A percentile compares a stretch with the other conserved stretches of the same genome.
Evolutionary conservation across 1,139 yeast genomes (phyloP).

Genomic region (Kodamaea sp.): DNA sequence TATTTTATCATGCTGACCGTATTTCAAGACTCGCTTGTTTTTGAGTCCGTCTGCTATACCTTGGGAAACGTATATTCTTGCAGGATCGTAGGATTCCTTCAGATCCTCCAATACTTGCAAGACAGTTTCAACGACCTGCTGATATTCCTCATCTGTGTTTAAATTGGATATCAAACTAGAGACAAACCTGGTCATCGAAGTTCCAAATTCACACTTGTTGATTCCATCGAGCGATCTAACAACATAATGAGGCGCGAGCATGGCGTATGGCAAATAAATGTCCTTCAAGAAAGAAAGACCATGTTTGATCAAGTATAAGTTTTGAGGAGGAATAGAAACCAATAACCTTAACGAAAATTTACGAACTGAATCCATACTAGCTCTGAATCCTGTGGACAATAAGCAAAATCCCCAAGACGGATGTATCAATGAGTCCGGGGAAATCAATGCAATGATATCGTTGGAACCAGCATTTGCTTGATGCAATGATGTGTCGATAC

Average conservation of each 20-base stretch:
- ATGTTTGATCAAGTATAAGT: slow-evolving; percentile 51
- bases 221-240: slow-evolving; percentile 29
- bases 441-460: slow-evolving; percentile 61
- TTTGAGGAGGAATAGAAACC: slow-evolving; percentile 50
- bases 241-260: slow-evolving; percentile 64
- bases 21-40: slow-evolving; percentile 24
- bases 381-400: slow-evolving; percentile 72
- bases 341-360: slow-evolving; percentile 61
- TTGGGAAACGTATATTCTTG: slow-evolving; percentile 60
- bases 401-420: slow-evolving; percentile 77
- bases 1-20: slow-evolving; percentile 31
- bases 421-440: slow-evolving; percentile 51
- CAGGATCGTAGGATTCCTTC: slow-evolving; percentile 66
- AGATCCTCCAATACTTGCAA: slow-evolving; percentile 48
- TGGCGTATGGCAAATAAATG: slow-evolving; percentile 60
- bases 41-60: slow-evolving; percentile 61
- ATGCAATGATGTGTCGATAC: slow-evolving; percentile 82
- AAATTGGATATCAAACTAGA: slow-evolving; percentile 42
- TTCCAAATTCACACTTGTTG: slow-evolving; percentile 59
- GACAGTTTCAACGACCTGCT: slow-evolving; percentile 26
- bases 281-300: slow-evolving; percentile 50
- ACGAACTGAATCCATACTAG: slow-evolving; percentile 79
- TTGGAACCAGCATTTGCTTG: slow-evolving; percentile 78
- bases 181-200: slow-evolving; percentile 49
- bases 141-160: slow-evolving; percentile 27